Base-by-base conservation (phyloP, 768 basidiomycete species). In the Leccinum uliginosum region DNA sequence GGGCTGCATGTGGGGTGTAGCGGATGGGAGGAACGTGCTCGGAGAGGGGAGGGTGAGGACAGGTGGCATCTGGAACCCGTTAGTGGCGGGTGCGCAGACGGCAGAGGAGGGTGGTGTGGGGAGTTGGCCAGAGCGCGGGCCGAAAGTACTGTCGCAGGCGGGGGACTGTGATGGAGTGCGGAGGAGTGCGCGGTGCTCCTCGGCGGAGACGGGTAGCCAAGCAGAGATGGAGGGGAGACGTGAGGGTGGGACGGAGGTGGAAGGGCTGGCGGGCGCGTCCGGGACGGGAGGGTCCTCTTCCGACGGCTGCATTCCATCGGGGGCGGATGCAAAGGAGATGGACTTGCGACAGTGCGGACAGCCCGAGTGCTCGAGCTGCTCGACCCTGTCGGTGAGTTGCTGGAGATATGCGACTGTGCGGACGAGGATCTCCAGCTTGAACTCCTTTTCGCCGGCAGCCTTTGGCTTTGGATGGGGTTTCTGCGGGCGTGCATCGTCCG, bases 341-440 rank as follows among this genome's bases (percentile, higher is more conserved):
- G 62, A 54, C 55, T 56, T 56, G 54, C 17, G 59, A 62, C 67
- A 68, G 35, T 59, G 61, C 29, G 65, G 60, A 44, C 62, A 68
- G 24, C 71, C 59, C 40, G 43, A 34, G 17, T 54, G 57, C 57
- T 81, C 80, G 24, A 83, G 73, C n/a, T 66, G 67, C 43, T 60
- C 59, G 57, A 91, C 83, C 50, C 76, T 80, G 30, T 75, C 72
- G 4, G 89, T 74, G 44, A 94, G 78, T 57, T 87, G 83, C 71
- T 87, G 79, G 73, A 94, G 80, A 72, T 85, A 91, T 1, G 82
- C 71, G 12, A 95, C 92, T 0, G 92, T 91, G 64, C 89, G 76
- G 59, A 91, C 84, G 51, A 95, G 81, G 48, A 94, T 89, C 74
- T 95, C 93, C 24, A 96, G 79, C 74, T 95, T 96, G 78, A 93